phyloP scores from a whole-genome alignment of 768 basidiomycete genomes.

The Amanita fuliginea region DNA sequence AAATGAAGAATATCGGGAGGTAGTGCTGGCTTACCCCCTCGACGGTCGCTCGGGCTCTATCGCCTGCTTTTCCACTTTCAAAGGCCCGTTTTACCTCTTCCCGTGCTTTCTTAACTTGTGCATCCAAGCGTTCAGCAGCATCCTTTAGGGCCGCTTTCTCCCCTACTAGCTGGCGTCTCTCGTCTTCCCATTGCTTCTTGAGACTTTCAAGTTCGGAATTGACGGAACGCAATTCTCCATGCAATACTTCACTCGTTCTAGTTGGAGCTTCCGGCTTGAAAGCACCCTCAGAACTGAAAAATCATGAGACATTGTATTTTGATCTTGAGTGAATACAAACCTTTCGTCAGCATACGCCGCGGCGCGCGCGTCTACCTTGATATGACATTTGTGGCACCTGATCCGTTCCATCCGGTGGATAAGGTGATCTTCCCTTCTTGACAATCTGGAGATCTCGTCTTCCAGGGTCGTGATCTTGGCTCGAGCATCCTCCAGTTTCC shows the following conservation, averaged over 20 bases:
- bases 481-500: slow-evolving; percentile 64
- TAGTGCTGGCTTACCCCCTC: slow-evolving; percentile 37
- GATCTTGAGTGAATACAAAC: slow-evolving; percentile 21
- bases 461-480: slow-evolving; percentile 44
- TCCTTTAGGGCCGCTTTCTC: slow-evolving; percentile 70
- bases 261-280: slow-evolving; percentile 56
- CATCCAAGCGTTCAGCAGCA: slow-evolving; percentile 53
- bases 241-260: slow-evolving; percentile 54
- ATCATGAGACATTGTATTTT: neutral
- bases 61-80: slow-evolving; percentile 40
- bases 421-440: slow-evolving; percentile 62
- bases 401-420: slow-evolving; percentile 45
- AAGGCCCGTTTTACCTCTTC: slow-evolving; percentile 43
- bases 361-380: slow-evolving; percentile 44
- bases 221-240: slow-evolving; percentile 45
- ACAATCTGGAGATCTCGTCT: slow-evolving; percentile 55
- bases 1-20: neutral
- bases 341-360: slow-evolving; percentile 46
- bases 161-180: slow-evolving; percentile 48
- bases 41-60: slow-evolving; percentile 36
- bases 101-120: slow-evolving; percentile 45
- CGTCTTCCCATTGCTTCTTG: slow-evolving; percentile 62
- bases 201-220: slow-evolving; percentile 53
- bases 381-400: slow-evolving; percentile 60
- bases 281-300: slow-evolving; percentile 40